A percentile compares a stretch with the other conserved stretches of the same genome.
These are phyloP conservation scores for Cucurbita ficifolia DNA, from an alignment of 306 rosid species.

Conservation along the genomic window DNA sequence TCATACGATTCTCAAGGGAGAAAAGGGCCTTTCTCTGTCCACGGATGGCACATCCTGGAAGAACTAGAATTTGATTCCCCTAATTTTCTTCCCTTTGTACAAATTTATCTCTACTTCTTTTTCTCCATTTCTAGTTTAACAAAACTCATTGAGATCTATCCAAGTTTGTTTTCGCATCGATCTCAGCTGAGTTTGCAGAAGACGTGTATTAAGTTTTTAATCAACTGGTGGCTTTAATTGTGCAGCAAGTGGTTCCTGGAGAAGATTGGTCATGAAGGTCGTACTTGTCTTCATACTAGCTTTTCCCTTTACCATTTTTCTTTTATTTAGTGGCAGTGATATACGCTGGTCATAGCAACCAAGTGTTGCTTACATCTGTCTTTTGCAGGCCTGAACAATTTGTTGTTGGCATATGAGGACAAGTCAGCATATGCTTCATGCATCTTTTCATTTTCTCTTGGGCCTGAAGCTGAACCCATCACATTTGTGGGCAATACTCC, in stretches of 20 bases:
- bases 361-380: slow-evolving; percentile 3
- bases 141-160: background rate
- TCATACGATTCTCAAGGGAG: background rate
- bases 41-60: background rate
- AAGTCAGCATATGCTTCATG: slow-evolving; percentile 89
- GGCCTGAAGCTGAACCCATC: slow-evolving; percentile 57
- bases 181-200: background rate
- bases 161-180: background rate
- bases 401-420: slow-evolving; percentile 83
- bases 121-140: background rate
- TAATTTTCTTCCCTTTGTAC: background rate
- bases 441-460: slow-evolving; percentile 56
- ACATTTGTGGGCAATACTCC: slow-evolving; percentile 73
- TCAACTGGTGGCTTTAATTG: slow-evolving; percentile 14
- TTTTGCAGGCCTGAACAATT: slow-evolving; percentile 71
- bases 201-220: background rate
- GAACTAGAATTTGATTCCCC: background rate
- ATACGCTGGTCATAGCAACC: background rate
- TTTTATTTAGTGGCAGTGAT: background rate
- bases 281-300: background rate
- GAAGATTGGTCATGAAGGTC: slow-evolving; percentile 95
- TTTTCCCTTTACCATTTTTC: background rate
- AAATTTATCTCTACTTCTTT: background rate
- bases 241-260: slow-evolving; percentile 99
- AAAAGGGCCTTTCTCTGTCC: background rate